A percentile compares a stretch with the other conserved stretches of the same genome.
Conservation (phyloP, 208 protist genomes). For the Leishmania martiniquensis region DNA sequence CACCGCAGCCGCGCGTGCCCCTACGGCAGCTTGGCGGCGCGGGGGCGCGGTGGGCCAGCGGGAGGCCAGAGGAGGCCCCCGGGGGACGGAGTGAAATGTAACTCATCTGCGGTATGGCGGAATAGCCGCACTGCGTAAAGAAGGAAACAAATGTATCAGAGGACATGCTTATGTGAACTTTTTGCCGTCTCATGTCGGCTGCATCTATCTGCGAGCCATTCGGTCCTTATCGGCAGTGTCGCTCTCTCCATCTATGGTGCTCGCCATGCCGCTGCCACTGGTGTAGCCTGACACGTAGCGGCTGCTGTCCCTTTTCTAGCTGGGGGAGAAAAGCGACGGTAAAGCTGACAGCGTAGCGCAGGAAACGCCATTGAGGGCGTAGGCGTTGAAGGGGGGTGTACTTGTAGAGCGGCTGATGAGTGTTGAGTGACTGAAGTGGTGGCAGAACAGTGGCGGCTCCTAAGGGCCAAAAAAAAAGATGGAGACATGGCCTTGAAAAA, state of each 20-base stretch:
- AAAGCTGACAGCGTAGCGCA: neutral
- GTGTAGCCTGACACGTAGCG: neutral
- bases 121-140: neutral
- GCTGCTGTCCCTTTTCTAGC: neutral
- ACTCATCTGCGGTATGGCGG: neutral
- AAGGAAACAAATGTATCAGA: neutral
- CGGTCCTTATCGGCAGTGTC: neutral
- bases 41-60: neutral
- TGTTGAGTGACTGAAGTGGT: neutral
- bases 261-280: neutral
- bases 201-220: neutral
- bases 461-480: neutral
- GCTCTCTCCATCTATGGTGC: neutral
- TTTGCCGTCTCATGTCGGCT: neutral
- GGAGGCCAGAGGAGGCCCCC: no score
- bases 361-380: neutral
- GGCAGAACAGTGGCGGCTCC: no score
- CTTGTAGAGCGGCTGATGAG: neutral
- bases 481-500: neutral
- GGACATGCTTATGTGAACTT: neutral
- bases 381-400: neutral
- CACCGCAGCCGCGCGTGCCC: neutral
- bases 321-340: neutral
- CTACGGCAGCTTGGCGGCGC: neutral
- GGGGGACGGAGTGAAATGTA: neutral